Evolutionary conservation across 2,329 filamentous ascomycete genomes (phyloP), one percentile per base, ranked within the genome.

Genomic region (Ascochyta pisi): DNA sequence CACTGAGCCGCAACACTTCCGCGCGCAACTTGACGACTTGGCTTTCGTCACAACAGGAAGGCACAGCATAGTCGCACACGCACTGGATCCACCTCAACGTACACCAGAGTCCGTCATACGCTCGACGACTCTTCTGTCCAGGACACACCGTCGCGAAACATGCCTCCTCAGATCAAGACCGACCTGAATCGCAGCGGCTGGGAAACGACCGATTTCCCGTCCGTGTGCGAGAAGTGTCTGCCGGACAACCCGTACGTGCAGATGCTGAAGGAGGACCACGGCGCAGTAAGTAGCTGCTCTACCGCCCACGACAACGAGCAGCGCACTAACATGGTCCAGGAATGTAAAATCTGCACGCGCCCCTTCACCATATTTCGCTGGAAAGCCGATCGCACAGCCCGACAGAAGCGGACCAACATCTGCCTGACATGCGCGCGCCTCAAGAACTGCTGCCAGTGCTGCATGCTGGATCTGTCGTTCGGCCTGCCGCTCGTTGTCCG

Each of bases 371-470:
- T 98, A 50, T 99, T 99, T 76, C 87, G 89, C 68, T 99, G 94
- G 94, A 94, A 94, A 68, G 88, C 91, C 61, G 93, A 96, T 75
- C 91, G 95, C 54, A 95, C 93, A 3, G 87, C 92, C 24, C 90
- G 93, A 60, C 93, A 94, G 76, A 96, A 96, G 79, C 89, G 91
- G 64, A 98, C 94, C 50, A 96, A 91, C 69, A 96, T 98, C 69
- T 99, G 95, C 77, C 83, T 99, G 23, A 99, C 95, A 37, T 99
- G 95, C 81, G 94, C 95, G 22, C 90, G 95, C 40, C 84, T 98
- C 64, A 99, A 99, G 79, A 99, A 99, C 81, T 98, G 95, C 81
- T 99, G 95, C 73, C 95, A 99, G 81, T 94, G 89, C 79, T 99
- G 95, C 81, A 98, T 98, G 92, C 88, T 99, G 49, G 95, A 99